Conservation (phyloP, 768 basidiomycete genomes). For the Panus rudis region DNA sequence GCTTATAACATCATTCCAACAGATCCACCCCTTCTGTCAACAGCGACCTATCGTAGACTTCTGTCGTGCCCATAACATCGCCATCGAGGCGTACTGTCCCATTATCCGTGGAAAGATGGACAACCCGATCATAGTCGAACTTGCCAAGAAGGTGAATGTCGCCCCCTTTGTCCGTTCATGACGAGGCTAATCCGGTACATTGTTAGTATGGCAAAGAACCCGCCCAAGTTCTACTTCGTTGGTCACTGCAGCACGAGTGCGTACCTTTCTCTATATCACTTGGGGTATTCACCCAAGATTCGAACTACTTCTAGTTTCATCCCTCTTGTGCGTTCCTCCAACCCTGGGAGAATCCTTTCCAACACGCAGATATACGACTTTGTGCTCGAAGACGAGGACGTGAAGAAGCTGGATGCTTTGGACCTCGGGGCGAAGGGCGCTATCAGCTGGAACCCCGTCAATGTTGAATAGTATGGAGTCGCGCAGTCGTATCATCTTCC, state of each 20-base stretch:
- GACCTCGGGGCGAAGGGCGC: slow-evolving; percentile 71
- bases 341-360: slow-evolving; percentile 58
- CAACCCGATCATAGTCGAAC: slow-evolving; percentile 42
- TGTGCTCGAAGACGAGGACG: slow-evolving; percentile 56
- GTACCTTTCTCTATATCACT: slow-evolving; percentile 16
- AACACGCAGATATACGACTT: slow-evolving; percentile 78
- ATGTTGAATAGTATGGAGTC: slow-evolving; percentile 31
- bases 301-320: slow-evolving; percentile 46
- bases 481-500: no score
- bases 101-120: slow-evolving; percentile 46
- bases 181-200: not conserved
- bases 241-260: slow-evolving; percentile 82
- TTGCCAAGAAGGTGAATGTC: slow-evolving; percentile 52
- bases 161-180: not conserved
- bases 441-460: slow-evolving; percentile 80
- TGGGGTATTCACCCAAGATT: not conserved
- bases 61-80: slow-evolving; percentile 32
- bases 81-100: slow-evolving; percentile 49
- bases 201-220: slow-evolving; percentile 50
- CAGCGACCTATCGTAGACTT: slow-evolving; percentile 74
- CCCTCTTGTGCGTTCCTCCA: slow-evolving; percentile 78
- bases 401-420: slow-evolving; percentile 56
- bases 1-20: no score
- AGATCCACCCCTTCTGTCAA: slow-evolving; percentile 82
- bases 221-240: slow-evolving; percentile 80